Evolutionary conservation across 78 protist genomes (phyloP), one percentile per base, ranked within the genome.

Genomic region (Creolimax fragrantissima): DNA sequence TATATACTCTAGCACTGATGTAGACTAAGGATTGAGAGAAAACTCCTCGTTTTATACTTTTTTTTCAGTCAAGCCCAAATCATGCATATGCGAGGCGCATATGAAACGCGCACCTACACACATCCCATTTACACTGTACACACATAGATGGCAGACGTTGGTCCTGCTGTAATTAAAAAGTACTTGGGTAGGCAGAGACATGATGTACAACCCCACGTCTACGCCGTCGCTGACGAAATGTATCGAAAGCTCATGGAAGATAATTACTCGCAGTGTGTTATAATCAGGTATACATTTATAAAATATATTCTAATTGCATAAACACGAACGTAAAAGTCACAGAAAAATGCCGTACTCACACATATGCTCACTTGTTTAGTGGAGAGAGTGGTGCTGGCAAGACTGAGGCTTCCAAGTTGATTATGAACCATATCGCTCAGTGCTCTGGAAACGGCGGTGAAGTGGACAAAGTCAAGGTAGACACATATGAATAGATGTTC

Each of bases 311-410:
- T n/a, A n/a, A n/a, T n/a, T n/a, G n/a, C n/a, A n/a, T n/a, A n/a
- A n/a, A n/a, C n/a, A n/a, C n/a, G n/a, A n/a, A n/a, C n/a, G n/a
- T n/a, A n/a, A n/a, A n/a, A n/a, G n/a, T n/a, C n/a, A n/a, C n/a
- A n/a, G n/a, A n/a, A n/a, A n/a, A n/a, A n/a, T n/a, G n/a, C n/a
- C n/a, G n/a, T n/a, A n/a, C n/a, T n/a, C n/a, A n/a, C n/a, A n/a
- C n/a, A n/a, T n/a, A n/a, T n/a, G n/a, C n/a, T n/a, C n/a, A n/a
- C n/a, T n/a, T n/a, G 74, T 58, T 17, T 24, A 58, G 74, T 90
- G 96, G 96, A 84, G 96, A 95, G 88, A 92, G 94, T 3, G 97
- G 97, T 84, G 96, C 97, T 2, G 96, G 97, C 37, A 94, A 96
- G 90, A 94, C 96, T 3, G 96, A 92, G 37, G 91, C 96, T 5